These are phyloP conservation scores for Medicago truncatula DNA, from an alignment of 306 rosid genomes.

Conservation along the genomic window DNA sequence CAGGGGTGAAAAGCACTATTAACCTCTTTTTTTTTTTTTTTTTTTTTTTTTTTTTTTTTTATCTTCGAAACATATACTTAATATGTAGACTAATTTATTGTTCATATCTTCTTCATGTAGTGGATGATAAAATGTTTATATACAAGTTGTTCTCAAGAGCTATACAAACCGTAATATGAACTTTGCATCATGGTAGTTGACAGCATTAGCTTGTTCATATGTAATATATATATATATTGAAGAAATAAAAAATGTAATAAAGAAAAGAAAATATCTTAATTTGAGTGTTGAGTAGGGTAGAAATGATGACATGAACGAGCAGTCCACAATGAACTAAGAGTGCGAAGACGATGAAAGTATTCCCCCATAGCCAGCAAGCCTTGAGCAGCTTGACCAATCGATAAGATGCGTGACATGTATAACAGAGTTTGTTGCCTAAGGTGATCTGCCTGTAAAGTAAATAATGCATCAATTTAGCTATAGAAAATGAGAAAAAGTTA, in stretches of 20 bases:
- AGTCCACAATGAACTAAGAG: conserved; percentile 76
- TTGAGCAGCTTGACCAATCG: conserved; percentile 63
- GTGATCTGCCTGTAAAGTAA: conserved; percentile 75
- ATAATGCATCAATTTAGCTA: conserved; percentile 1
- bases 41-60: too few relatives aligned
- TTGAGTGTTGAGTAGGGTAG: conserved; percentile 31
- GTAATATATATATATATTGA: conserved; percentile 3
- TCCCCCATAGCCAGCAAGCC: conserved; percentile 78
- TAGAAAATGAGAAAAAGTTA: neutral
- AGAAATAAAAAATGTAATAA: neutral
- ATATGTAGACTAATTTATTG: neutral
- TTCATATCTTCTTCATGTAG: neutral
- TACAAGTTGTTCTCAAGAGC: neutral
- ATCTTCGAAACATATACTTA: too few relatives aligned
- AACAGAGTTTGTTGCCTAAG: conserved; percentile 74
- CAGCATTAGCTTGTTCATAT: conserved; percentile 5
- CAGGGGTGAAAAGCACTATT: too few relatives aligned
- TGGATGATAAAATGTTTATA: neutral
- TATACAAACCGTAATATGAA: neutral
- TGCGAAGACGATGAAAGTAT: conserved; percentile 73
- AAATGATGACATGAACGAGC: conserved; percentile 54
- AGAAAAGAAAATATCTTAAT: conserved; percentile 17
- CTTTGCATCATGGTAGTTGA: neutral
- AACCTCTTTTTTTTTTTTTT: too few relatives aligned
- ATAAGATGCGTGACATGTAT: conserved; percentile 65